These are phyloP conservation scores for Kuraishia piskuri DNA, from an alignment of 805 yeast species.

Conservation along the genomic window DNA sequence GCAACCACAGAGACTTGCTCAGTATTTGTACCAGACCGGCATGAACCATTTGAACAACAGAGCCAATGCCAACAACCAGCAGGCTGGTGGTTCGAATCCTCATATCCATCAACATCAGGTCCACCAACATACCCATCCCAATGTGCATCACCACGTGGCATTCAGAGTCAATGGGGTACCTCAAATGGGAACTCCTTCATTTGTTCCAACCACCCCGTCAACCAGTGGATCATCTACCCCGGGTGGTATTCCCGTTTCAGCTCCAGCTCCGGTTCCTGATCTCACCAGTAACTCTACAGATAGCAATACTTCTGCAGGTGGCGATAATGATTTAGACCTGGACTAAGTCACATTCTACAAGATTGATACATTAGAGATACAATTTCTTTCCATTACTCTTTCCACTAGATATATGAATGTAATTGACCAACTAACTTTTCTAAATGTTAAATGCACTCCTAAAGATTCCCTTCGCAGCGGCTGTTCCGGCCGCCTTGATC, in stretches of 20 bases:
- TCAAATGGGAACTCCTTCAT: background rate
- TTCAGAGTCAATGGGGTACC: background rate
- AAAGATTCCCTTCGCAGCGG: constrained; percentile 7
- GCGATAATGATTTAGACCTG: background rate
- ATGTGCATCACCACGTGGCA: background rate
- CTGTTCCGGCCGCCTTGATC: constrained; percentile 39
- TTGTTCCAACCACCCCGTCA: background rate
- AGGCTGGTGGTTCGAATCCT: background rate
- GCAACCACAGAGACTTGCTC: background rate
- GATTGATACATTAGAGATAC: background rate
- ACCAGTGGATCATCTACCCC: background rate
- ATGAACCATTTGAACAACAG: background rate
- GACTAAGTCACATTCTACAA: background rate
- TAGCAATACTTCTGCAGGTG: background rate
- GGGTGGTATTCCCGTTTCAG: background rate
- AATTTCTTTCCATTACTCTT: too few relatives aligned
- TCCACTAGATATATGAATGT: too few relatives aligned
- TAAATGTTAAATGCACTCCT: background rate
- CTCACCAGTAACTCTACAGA: background rate
- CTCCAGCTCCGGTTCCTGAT: background rate
- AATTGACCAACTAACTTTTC: too few relatives aligned
- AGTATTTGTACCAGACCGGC: background rate
- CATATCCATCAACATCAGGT: background rate
- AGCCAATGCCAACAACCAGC: background rate
- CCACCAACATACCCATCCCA: background rate